phyloP scores from a whole-genome alignment of 2,329 filamentous ascomycete species.

The Aspergillus ibericus region DNA sequence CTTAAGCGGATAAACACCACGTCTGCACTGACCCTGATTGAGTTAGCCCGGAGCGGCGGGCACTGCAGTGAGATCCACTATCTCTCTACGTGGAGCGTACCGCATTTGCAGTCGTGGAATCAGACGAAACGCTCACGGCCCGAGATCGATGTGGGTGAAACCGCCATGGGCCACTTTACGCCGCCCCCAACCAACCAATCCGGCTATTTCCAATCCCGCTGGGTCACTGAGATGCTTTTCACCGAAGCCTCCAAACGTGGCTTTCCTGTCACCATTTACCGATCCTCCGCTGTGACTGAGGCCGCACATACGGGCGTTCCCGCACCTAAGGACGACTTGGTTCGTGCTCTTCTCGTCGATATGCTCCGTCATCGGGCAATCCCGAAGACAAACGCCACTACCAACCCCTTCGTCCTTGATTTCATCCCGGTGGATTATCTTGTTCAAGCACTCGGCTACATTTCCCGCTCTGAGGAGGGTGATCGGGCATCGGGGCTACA shows the following conservation, averaged over 20 bases:
- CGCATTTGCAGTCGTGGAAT: background rate
- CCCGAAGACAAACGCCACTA: too few species aligned
- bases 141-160: background rate
- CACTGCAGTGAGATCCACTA: background rate
- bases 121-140: background rate
- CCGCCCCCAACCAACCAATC: background rate
- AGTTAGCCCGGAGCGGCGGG: background rate
- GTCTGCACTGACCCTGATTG: background rate
- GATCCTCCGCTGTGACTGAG: too few species aligned
- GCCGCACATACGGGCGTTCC: too few species aligned
- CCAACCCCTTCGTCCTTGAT: too few species aligned
- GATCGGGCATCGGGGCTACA: too few species aligned
- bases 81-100: background rate
- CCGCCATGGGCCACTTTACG: background rate
- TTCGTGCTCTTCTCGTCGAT: too few species aligned
- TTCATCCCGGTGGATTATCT: too few species aligned
- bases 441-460: too few species aligned
- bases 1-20: too few species aligned
- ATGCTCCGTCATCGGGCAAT: too few species aligned
- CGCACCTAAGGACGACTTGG: too few species aligned
- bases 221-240: background rate
- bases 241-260: background rate
- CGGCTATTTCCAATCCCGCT: background rate
- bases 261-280: background rate
- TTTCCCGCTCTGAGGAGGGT: too few species aligned